These are phyloP conservation scores for Camelina sativa DNA, from an alignment of 345 rosid genomes.

Conservation along the genomic window DNA sequence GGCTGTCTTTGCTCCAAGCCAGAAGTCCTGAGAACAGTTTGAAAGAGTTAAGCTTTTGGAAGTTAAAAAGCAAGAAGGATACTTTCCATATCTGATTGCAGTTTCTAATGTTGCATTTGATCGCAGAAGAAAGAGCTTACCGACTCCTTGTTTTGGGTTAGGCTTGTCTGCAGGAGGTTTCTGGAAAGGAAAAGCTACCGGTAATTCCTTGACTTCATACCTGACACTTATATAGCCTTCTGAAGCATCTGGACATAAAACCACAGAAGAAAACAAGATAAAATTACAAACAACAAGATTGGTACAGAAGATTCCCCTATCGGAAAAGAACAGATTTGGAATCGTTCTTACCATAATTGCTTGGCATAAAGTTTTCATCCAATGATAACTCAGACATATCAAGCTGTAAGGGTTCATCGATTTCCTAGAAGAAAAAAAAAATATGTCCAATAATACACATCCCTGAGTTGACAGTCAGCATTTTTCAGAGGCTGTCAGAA, in stretches of 20 bases:
- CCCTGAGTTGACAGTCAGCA: slow-evolving; percentile 4
- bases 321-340: neutral
- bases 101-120: slow-evolving; percentile 12
- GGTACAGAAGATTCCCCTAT: neutral
- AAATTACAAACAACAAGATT: slow-evolving; percentile 1
- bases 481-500: neutral
- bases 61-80: neutral
- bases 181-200: slow-evolving; percentile 77
- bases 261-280: neutral
- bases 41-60: slow-evolving; percentile 17
- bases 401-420: slow-evolving; percentile 85
- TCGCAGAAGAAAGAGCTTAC: slow-evolving; percentile 50
- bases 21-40: slow-evolving; percentile 62
- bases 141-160: slow-evolving; percentile 97
- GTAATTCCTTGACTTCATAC: slow-evolving; percentile 82
- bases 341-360: slow-evolving; percentile 60
- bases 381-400: slow-evolving; percentile 80
- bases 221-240: slow-evolving; percentile 79
- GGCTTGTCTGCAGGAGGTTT: slow-evolving; percentile 88
- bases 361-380: slow-evolving; percentile 72
- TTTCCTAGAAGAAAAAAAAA: slow-evolving; percentile 56
- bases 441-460: slow-evolving; percentile 23
- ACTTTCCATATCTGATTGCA: neutral
- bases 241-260: slow-evolving; percentile 52
- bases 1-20: slow-evolving; percentile 97